These are phyloP conservation scores for Penicillium silybi DNA, from an alignment of 495 filamentous ascomycete species.

Conservation along the genomic window DNA sequence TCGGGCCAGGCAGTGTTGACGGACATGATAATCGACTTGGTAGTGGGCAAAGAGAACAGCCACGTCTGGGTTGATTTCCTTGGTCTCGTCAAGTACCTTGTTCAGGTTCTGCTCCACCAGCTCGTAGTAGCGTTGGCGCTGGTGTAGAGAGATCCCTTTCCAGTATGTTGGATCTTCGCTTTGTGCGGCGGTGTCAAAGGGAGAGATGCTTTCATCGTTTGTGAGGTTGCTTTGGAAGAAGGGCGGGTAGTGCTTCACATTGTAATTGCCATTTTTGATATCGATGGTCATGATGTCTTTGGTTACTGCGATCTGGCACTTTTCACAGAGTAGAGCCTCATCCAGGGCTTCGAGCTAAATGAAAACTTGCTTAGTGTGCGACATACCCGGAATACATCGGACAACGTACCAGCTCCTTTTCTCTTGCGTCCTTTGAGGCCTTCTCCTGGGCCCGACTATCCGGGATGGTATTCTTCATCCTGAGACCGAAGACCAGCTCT, in stretches of 20 bases:
- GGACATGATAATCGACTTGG: constrained; percentile 33
- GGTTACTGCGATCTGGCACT: constrained; percentile 20
- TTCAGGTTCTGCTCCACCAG: constrained; percentile 10
- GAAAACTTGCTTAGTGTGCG: background rate
- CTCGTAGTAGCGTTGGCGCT: constrained; percentile 20
- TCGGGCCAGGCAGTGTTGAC: constrained; percentile 27
- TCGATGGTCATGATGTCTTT: constrained; percentile 22
- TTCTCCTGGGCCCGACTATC: background rate
- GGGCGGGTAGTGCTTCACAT: constrained; percentile 20
- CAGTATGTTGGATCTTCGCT: constrained; percentile 9
- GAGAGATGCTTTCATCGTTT: constrained; percentile 14
- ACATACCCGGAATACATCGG: background rate
- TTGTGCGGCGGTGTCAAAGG: constrained; percentile 3
- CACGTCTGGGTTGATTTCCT: constrained; percentile 2
- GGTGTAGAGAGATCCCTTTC: constrained; percentile 15
- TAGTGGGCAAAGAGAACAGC: constrained; percentile 28
- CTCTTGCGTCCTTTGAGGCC: background rate
- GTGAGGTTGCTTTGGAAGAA: constrained; percentile 16
- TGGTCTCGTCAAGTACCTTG: background rate
- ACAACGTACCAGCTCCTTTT: constrained; percentile 6
- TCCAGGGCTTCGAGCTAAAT: constrained; percentile 18
- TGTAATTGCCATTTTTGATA: constrained; percentile 18
- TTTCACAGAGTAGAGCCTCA: constrained; percentile 31
- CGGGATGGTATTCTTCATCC: background rate
- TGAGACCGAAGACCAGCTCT: background rate